Conservation (phyloP, 2,329 filamentous ascomycete genomes). For the Diaporthe ampelina region DNA sequence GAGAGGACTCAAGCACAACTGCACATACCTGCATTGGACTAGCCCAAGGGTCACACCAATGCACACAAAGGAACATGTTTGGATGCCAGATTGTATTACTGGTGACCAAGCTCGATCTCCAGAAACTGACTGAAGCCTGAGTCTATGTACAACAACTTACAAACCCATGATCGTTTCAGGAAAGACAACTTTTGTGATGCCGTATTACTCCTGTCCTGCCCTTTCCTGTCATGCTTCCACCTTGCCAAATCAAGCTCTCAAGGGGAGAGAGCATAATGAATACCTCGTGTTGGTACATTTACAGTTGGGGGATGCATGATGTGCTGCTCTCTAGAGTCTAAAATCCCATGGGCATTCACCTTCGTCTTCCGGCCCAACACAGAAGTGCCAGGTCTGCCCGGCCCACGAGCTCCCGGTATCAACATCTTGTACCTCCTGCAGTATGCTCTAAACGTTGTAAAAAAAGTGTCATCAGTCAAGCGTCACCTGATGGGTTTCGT, state of each 20-base stretch:
- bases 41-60: not conserved
- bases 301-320: constrained; percentile 23
- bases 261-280: constrained; percentile 2
- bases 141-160: constrained; percentile 43
- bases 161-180: constrained; percentile 11
- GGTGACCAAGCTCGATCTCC: not conserved
- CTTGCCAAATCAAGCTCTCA: not conserved
- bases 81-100: constrained; percentile 5
- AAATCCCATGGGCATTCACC: not conserved
- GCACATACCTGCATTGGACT: not conserved
- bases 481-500: not conserved
- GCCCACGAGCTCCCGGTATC: not conserved
- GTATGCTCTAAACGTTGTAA: constrained; percentile 21
- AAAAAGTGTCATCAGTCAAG: not conserved
- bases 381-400: not conserved
- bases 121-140: constrained; percentile 38
- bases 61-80: not conserved
- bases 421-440: constrained; percentile 1
- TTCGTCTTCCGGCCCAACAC: not conserved
- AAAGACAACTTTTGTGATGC: constrained; percentile 18
- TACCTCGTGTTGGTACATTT: constrained; percentile 32
- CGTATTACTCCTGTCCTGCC: constrained; percentile 20
- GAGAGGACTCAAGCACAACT: not conserved
- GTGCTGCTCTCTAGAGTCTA: constrained; percentile 34
- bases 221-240: not conserved